Conservation (phyloP, 192 early-diverging fungal genomes). For the Spizellomyces punctatus region DNA sequence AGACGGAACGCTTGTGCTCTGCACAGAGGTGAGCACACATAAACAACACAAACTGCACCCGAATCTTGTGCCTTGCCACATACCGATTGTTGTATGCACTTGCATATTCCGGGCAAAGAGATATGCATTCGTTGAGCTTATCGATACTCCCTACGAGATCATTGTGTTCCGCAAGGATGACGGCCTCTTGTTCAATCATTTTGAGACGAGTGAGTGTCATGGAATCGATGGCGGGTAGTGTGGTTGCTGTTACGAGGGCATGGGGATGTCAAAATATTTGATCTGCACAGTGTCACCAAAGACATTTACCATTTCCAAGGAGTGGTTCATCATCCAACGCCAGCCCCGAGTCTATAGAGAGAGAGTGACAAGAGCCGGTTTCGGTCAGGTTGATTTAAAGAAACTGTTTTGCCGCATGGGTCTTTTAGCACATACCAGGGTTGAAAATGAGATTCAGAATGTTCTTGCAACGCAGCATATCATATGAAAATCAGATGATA, state of each 20-base stretch:
- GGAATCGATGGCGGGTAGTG: background rate
- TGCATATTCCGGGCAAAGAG: conserved; percentile 53
- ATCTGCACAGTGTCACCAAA: background rate
- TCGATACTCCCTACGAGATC: conserved; percentile 37
- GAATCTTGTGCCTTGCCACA: background rate
- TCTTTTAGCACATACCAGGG: background rate
- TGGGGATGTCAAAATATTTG: background rate
- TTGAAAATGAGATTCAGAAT: conserved; percentile 31
- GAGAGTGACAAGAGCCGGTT: too few species aligned
- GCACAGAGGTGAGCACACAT: background rate
- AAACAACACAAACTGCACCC: background rate
- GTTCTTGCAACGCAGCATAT: background rate
- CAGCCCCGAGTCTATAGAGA: too few species aligned
- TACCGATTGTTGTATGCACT: conserved; percentile 68
- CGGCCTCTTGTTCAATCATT: conserved; percentile 43
- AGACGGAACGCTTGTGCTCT: conserved; percentile 46
- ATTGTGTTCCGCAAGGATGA: conserved; percentile 47
- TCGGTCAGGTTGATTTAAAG: too few species aligned
- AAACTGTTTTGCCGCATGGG: too few species aligned
- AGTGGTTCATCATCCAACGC: too few species aligned
- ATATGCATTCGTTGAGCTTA: conserved; percentile 44
- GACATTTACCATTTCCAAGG: background rate
- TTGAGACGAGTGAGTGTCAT: conserved; percentile 27
- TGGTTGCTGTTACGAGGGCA: background rate
- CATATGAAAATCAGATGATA: too few species aligned